A percentile compares a stretch with the other conserved stretches of the same genome.
Conservation (phyloP, 2,329 filamentous ascomycete species). For the Aspergillus uvarum region DNA sequence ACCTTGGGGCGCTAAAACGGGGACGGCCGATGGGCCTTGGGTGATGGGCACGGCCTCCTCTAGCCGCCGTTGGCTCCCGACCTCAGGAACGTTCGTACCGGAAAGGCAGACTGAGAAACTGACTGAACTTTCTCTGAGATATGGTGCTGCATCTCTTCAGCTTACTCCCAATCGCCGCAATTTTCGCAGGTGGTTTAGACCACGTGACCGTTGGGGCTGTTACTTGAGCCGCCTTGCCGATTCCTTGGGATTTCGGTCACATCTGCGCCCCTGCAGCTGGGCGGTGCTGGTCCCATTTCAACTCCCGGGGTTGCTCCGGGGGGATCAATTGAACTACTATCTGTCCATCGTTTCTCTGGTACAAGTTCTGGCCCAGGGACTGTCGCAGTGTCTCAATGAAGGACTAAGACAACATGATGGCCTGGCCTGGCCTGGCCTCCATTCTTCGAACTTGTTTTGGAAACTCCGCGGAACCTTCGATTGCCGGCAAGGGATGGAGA, state of each 20-base stretch:
- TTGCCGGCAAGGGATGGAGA: not conserved
- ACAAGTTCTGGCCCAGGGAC: not conserved
- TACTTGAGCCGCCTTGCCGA: not conserved
- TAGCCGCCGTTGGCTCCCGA: slow-evolving; percentile 30
- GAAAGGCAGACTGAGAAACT: not conserved
- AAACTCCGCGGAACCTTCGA: not conserved
- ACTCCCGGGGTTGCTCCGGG: not conserved
- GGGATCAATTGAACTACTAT: too few species aligned
- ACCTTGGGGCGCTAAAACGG: slow-evolving; percentile 28
- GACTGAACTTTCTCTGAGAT: not conserved
- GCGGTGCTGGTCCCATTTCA: not conserved
- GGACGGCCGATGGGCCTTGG: slow-evolving; percentile 19
- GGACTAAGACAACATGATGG: not conserved
- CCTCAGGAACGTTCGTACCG: not conserved
- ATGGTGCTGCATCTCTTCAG: not conserved
- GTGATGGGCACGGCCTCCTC: slow-evolving; percentile 15
- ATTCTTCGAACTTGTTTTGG: not conserved
- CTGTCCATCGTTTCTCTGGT: not conserved
- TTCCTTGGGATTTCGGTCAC: not conserved
- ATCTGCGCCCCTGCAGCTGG: not conserved
- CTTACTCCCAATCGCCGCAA: not conserved
- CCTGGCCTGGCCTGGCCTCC: not conserved
- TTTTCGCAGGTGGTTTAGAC: not conserved
- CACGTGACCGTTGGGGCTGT: slow-evolving; percentile 7
- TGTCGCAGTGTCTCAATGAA: not conserved